These are phyloP conservation scores for Fusarium miscanthi DNA, from an alignment of 2,329 filamentous ascomycete species.

Conservation along the genomic window DNA sequence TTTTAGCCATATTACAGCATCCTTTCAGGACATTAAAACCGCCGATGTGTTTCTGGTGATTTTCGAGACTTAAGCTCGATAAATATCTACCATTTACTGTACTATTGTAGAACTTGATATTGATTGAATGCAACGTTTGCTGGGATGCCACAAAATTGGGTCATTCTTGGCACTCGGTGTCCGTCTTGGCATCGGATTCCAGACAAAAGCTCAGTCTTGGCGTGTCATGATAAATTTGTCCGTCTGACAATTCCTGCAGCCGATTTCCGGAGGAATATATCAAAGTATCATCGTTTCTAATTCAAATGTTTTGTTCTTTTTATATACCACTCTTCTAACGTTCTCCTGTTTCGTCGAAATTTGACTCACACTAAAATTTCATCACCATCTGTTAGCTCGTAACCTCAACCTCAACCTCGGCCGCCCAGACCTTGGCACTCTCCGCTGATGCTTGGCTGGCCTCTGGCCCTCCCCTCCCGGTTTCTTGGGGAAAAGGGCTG, in stretches of 20 bases:
- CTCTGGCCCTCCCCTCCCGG: constrained; percentile 20
- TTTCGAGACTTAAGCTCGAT: background rate
- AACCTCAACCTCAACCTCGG: constrained; percentile 21
- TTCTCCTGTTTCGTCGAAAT: background rate
- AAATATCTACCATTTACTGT: background rate
- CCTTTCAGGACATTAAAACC: background rate
- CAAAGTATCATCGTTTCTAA: background rate
- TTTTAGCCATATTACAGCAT: background rate
- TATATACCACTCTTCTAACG: background rate
- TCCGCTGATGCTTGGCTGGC: constrained; percentile 31
- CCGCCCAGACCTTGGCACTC: constrained; percentile 43
- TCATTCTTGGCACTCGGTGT: constrained; percentile 17
- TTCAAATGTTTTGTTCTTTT: background rate
- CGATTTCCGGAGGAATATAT: background rate
- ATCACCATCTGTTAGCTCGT: background rate
- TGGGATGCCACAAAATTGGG: constrained; percentile 2
- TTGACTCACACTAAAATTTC: background rate
- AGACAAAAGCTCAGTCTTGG: constrained; percentile 30
- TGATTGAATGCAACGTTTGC: background rate
- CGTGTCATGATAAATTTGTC: constrained; percentile 26
- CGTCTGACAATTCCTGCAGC: background rate
- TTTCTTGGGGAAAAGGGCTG: constrained; percentile 4
- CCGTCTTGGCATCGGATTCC: constrained; percentile 35
- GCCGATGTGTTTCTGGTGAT: too few relatives aligned
- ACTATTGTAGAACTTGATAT: too few relatives aligned